phyloP scores from a whole-genome alignment of 768 basidiomycete species.

The Leccinum subgranulosum region DNA sequence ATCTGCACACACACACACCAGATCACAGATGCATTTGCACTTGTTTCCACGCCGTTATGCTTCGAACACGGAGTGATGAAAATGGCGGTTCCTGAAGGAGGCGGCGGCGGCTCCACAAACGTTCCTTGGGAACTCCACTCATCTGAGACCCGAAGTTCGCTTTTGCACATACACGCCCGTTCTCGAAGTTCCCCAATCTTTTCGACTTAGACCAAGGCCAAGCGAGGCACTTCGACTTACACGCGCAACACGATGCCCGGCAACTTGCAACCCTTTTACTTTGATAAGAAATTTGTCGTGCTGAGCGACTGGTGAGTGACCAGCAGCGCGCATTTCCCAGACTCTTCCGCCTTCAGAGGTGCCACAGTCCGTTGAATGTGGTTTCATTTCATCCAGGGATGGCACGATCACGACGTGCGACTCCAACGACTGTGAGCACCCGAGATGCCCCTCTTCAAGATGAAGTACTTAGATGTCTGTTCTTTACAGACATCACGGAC shows the following conservation, averaged over 20 bases:
- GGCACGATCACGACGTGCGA: conserved; percentile 92
- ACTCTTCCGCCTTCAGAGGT: not conserved
- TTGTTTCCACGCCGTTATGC: not conserved
- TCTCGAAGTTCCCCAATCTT: not conserved
- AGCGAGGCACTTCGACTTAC: not conserved
- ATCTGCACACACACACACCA: not conserved
- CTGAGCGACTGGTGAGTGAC: conserved; percentile 81
- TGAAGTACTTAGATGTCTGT: not conserved
- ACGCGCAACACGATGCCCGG: conserved; percentile 10
- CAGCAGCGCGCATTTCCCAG: not conserved
- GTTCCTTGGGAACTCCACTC: conserved; percentile 6
- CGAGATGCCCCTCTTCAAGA: not conserved
- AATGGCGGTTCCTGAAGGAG: not conserved
- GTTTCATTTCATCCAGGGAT: conserved; percentile 46
- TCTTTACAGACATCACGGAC: conserved; percentile 73
- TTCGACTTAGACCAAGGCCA: not conserved
- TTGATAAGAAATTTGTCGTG: conserved; percentile 80
- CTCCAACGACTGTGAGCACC: conserved; percentile 80
- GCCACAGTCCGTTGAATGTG: not conserved
- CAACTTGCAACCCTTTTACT: conserved; percentile 20
- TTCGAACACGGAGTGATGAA: conserved; percentile 19
- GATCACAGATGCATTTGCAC: not conserved
- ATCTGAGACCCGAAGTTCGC: not conserved
- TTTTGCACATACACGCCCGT: not conserved
- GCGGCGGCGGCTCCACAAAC: conserved; percentile 15